Evolutionary conservation across 306 rosid genomes (phyloP), one percentile per base, ranked within the genome.

Genomic region (Vigna unguiculata): DNA sequence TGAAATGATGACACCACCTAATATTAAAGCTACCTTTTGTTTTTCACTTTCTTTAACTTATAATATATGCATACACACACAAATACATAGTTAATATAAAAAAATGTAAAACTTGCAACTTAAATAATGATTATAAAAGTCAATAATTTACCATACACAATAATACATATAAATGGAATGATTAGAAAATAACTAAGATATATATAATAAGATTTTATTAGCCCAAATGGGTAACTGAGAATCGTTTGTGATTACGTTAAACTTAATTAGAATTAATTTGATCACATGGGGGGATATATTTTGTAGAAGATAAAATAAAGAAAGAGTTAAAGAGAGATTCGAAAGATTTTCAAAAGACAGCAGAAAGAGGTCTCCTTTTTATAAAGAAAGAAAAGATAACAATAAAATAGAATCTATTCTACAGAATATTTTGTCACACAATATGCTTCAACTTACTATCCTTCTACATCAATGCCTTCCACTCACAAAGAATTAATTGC

Each of bases 371-470:
- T 65, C 80, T 79, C 82, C 84, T 89, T 90, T 28, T 85, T 79
- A 74, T 75, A 85, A 88, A 85, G 87, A 82, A 75, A 67, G 73
- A 82, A 86, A 71, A 69, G 85, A 83, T 63, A 75, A 77, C 86
- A 80, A 82, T 76, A 86, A 85, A 80, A 82, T 84, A 71, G 90
- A 87, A 85, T 88, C 96, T 73, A 77, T 76, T 84, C 85, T 62
- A 72, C 76, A 66, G 83, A 86, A 88, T 80, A 82, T 11, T 83
- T 57, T 71, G 65, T 83, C 75, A 62, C 71, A 59, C 73, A 74
- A 46, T 54, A 66, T 68, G 84, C 83, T 79, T 36, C 84, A 79
- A 46, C 53, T 38, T 69, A 67, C 61, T 75, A 41, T 71, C 21
- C 63, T 79, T 8, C 53, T 60, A 74, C 70, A 57, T 66, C 76